These are phyloP conservation scores for Hygrophorus russula DNA, from an alignment of 768 basidiomycete genomes.

Conservation along the genomic window DNA sequence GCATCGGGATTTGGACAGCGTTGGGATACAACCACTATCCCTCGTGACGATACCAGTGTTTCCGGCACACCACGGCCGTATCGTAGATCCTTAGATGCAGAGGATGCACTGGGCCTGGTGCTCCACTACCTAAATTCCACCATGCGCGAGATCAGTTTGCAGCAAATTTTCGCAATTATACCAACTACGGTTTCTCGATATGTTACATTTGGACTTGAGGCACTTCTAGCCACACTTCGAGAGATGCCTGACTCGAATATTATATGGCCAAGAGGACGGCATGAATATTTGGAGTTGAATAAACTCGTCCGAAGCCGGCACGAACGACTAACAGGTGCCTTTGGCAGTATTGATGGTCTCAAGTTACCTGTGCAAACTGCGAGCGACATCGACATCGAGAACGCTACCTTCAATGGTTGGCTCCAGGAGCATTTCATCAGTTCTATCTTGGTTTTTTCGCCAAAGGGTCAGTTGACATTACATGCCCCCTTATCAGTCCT, in stretches of 20 bases:
- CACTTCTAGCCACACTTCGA: conserved; percentile 20
- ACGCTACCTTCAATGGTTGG: conserved; percentile 34
- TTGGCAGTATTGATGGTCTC: conserved; percentile 31
- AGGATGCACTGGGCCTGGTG: too few species aligned
- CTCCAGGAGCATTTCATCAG: conserved; percentile 27
- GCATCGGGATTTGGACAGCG: conserved; percentile 18
- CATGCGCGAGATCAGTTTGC: conserved; percentile 26
- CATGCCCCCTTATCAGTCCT: background rate
- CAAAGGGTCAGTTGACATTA: conserved; percentile 10
- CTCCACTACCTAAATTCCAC: too few species aligned
- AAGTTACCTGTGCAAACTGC: conserved; percentile 21
- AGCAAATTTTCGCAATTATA: conserved; percentile 34
- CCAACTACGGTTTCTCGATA: conserved; percentile 26
- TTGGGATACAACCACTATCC: conserved; percentile 19
- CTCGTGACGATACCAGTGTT: conserved; percentile 15
- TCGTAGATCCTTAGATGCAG: conserved; percentile 18
- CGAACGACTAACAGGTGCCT: conserved; percentile 23
- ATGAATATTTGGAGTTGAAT: conserved; percentile 18
- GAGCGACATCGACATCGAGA: conserved; percentile 28
- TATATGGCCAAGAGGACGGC: conserved; percentile 13
- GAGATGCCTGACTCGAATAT: conserved; percentile 19
- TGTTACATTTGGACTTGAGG: conserved; percentile 19
- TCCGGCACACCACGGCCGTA: conserved; percentile 15
- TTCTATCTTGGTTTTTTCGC: conserved; percentile 20
- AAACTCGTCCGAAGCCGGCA: conserved; percentile 20